phyloP scores from a whole-genome alignment of 83 land plant species.

The Diphasiastrum complanatum region DNA sequence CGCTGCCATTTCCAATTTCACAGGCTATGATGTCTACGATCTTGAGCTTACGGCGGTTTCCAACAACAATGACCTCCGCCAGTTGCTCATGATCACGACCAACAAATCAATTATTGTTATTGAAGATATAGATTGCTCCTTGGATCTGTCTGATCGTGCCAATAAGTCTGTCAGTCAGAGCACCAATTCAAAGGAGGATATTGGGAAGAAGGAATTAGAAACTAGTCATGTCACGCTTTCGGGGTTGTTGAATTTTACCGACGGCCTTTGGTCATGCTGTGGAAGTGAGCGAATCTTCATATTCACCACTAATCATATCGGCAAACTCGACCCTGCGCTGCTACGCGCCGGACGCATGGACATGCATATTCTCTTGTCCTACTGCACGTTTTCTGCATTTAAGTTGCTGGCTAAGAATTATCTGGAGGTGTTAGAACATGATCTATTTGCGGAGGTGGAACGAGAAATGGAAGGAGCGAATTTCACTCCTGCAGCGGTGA shows the following conservation, averaged over 20 bases:
- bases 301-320: constrained; percentile 68
- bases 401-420: constrained; percentile 53
- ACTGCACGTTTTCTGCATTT: constrained; percentile 44
- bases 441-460: constrained; percentile 28
- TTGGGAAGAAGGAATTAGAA: constrained; percentile 7
- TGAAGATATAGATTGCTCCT: constrained; percentile 66
- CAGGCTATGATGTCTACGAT: constrained; percentile 62
- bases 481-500: constrained; percentile 64
- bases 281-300: constrained; percentile 68
- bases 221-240: constrained; percentile 45
- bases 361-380: constrained; percentile 62
- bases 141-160: constrained; percentile 35
- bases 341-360: constrained; percentile 66
- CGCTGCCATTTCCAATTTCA: constrained; percentile 63
- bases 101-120: constrained; percentile 69
- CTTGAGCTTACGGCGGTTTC: constrained; percentile 62
- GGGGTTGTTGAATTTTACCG: constrained; percentile 61
- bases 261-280: constrained; percentile 76
- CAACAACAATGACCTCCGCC: constrained; percentile 57
- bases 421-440: constrained; percentile 25
- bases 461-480: constrained; percentile 32
- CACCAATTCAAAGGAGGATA: not conserved
- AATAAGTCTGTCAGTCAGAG: not conserved
- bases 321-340: constrained; percentile 63
- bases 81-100: constrained; percentile 59